Base-by-base conservation (phyloP, 495 filamentous ascomycete species). In the Penicillium nucicola region DNA sequence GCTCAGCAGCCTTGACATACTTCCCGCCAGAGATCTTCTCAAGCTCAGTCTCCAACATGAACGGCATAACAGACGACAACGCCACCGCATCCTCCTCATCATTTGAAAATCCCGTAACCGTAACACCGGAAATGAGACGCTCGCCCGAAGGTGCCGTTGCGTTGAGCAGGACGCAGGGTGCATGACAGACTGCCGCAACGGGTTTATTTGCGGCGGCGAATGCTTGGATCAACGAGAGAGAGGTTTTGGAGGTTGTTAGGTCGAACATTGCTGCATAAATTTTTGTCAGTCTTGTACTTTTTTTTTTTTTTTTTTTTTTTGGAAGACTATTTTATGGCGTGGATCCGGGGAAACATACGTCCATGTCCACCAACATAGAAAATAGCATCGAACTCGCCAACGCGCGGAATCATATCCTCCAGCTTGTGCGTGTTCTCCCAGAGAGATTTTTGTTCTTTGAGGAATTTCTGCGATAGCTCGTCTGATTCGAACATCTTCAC, bases 321-420 rank as follows among this genome's bases (percentile, higher is more conserved):
- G 14, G 13, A 18, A 41, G 2, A 19, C 15, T 19, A 23, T 10
- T 22, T 23, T 7, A 23, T 23, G 28, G 33, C 1, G 36, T 49
- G 3, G 31, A 31, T 1, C n/a, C 12, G 33, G 30, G 42, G 41
- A 13, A 15, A 70, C 80, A 42, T 68, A 83, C 81, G 86, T n/a
- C 87, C 87, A 67, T 90, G 84, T 19, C 87, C 87, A 55, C 88
- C 88, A 11, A 88, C 85, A 64, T 79, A 88, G 65, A 85, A 88
- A 37, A 90, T 66, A 19, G 82, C 86, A 44, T 82, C 86, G 58
- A 82, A 90, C 37, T 88, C 83, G 35, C 50, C 62, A 0, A 77
- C 77, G 23, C 72, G 71, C 0, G 81, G 78, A 0, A 77, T 34
- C 40, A 86, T 71, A 3, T 72, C 60, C 0, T 66, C 52, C 1